Conservation (phyloP, 1,284 basidiomycete species). For the Apiotrichum brassicae region DNA sequence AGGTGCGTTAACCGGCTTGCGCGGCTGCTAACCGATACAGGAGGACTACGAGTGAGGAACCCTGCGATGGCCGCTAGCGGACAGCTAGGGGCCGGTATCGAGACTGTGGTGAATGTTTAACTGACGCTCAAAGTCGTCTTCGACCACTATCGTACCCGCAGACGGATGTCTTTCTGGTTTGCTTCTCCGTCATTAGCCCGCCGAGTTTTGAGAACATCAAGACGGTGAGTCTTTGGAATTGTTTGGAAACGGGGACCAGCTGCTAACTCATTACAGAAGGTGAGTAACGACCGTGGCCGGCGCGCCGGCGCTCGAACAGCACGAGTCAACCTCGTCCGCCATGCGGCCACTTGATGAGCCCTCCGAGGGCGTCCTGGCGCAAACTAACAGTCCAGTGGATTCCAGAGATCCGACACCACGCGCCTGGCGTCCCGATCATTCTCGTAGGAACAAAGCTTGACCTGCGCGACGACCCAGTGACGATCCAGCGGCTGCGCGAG, state of each 20-base stretch:
- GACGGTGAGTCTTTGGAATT: slow-evolving; percentile 20
- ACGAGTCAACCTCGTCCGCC: no score
- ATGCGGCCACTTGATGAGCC: no score
- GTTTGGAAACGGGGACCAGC: no score
- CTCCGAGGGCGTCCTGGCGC: neutral
- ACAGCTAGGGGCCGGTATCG: no score
- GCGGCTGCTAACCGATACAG: slow-evolving; percentile 48
- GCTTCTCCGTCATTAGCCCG: slow-evolving; percentile 95
- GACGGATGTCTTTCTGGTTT: slow-evolving; percentile 99
- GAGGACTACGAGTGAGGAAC: slow-evolving; percentile 59
- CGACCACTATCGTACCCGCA: slow-evolving; percentile 98
- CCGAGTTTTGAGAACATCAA: slow-evolving; percentile 79
- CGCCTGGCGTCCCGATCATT: slow-evolving; percentile 34
- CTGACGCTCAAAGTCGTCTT: slow-evolving; percentile 62
- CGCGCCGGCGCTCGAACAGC: no score
- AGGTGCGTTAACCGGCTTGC: neutral
- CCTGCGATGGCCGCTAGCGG: neutral
- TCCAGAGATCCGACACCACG: slow-evolving; percentile 90
- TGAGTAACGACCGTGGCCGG: slow-evolving; percentile 49
- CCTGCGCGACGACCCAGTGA: slow-evolving; percentile 86
- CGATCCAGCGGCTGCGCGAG: slow-evolving; percentile 86
- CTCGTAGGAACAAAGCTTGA: slow-evolving; percentile 77
- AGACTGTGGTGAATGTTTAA: no score
- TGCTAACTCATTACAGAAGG: slow-evolving; percentile 42
- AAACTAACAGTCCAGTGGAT: slow-evolving; percentile 65